Percentiles rank a stretch among this genome's conserved stretches.
These are phyloP conservation scores for Neurospora sp. DNA, from an alignment of 2,329 filamentous ascomycete genomes.

Conservation along the genomic window DNA sequence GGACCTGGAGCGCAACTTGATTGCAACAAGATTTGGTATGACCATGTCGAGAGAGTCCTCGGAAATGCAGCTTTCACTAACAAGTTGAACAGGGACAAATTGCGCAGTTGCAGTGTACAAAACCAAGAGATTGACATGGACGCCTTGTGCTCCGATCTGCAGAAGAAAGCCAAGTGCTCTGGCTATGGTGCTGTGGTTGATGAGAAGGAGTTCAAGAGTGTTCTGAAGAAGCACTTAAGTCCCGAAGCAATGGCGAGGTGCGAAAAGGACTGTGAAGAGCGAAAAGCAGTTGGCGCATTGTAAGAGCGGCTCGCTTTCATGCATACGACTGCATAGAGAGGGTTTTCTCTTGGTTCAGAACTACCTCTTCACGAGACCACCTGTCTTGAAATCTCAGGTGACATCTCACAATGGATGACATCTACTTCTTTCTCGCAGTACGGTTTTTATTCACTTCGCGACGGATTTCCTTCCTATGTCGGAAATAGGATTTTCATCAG, in stretches of 20 bases:
- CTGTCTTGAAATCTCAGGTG: background rate
- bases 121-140: slow-evolving; percentile 91
- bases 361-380: background rate
- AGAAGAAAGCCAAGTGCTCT: slow-evolving; percentile 92
- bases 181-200: slow-evolving; percentile 83
- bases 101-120: slow-evolving; percentile 81
- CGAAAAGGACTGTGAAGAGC: slow-evolving; percentile 2
- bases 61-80: slow-evolving; percentile 28
- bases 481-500: background rate
- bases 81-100: slow-evolving; percentile 61
- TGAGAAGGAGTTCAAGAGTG: slow-evolving; percentile 76
- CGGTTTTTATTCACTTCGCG: background rate
- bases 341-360: background rate
- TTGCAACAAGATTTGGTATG: slow-evolving; percentile 91
- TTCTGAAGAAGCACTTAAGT: slow-evolving; percentile 57
- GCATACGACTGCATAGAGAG: background rate
- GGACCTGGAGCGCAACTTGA: slow-evolving; percentile 56
- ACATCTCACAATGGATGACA: background rate
- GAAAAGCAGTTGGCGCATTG: background rate
- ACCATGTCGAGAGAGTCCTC: slow-evolving; percentile 10
- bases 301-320: background rate
- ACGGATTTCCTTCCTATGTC: background rate
- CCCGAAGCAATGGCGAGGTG: slow-evolving; percentile 16
- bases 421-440: background rate
- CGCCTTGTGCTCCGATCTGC: slow-evolving; percentile 80